Base-by-base conservation (phyloP, 106 monocot genomes). In the Platanthera zijinensis region DNA sequence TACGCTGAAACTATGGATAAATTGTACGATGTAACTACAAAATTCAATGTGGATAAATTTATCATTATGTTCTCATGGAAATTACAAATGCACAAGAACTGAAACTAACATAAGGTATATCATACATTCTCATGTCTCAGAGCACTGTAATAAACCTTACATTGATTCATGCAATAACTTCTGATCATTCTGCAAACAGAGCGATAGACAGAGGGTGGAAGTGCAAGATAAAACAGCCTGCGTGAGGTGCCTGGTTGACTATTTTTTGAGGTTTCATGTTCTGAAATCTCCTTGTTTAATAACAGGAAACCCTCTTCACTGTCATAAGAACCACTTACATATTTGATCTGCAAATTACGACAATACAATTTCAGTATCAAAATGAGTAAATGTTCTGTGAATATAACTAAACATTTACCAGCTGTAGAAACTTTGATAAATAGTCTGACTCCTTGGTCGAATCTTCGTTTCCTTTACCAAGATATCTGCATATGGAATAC, bases 191-290 rank as follows among this genome's bases (percentile, higher is more conserved):
- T 91, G 81, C 89, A 92, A 66, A 97, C 97, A 32, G 91, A 86
- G 79, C 94, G 97, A 73, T 97, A 97, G 76, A 97, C 97, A 57
- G 94, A 97, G 63, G 97, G 97, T 72, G 94, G 97, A 50, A 97
- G 76, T 69, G 97, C 97, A 75, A 97, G 89, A 83, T 97, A 97
- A 82, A 97, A 97, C 68, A 97, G 77, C 80, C 97, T 91, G 47
- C 94, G 85, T 76, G 94, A 91, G 11, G 87, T 86, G 76, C 87
- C 93, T 13, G 83, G 79, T 77, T 77, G 81, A 78, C 80, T 88
- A 7, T 87, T 87, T 83, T 83, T 94, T 46, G 84, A 83, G 48
- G 67, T 73, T 74, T 97, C 97, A 68, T 94, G 89, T 79, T 86
- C 76, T 30, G 85, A 91, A 39, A 97, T 94, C 82, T 94, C 89